Evolutionary conservation across 345 rosid genomes (phyloP).

Genomic region (Sisymbrium altissimum): DNA sequence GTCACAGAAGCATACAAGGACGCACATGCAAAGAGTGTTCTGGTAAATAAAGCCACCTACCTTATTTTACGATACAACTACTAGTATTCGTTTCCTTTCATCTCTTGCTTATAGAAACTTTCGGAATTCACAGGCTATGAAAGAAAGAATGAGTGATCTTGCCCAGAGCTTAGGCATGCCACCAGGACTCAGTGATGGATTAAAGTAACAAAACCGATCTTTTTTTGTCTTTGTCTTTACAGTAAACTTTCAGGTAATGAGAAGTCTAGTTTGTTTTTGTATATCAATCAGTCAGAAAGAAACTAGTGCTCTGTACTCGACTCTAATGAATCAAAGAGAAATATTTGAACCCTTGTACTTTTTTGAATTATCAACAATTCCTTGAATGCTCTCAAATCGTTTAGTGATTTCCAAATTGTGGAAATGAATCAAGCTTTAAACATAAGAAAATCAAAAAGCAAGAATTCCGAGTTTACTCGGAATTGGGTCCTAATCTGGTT

Average conservation of each 20-base stretch:
- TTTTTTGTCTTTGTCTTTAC: neutral
- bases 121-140: conserved; percentile 62
- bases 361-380: conserved; percentile 18
- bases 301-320: conserved; percentile 8
- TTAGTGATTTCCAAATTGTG: conserved; percentile 11
- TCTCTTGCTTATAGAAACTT: neutral
- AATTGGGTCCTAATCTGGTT: conserved; percentile 25
- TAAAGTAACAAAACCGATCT: conserved; percentile 37
- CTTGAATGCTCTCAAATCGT: conserved; percentile 17
- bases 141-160: conserved; percentile 86
- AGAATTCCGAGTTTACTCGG: conserved; percentile 21
- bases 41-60: conserved; percentile 41
- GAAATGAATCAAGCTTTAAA: conserved; percentile 24
- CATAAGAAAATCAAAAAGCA: neutral
- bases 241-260: conserved; percentile 10
- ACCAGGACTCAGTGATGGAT: conserved; percentile 63
- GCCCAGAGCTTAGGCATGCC: conserved; percentile 97
- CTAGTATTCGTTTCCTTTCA: neutral
- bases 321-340: neutral
- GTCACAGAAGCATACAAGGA: conserved; percentile 91
- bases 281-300: conserved; percentile 10
- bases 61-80: neutral
- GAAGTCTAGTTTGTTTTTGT: conserved; percentile 1
- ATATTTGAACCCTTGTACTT: conserved; percentile 12
- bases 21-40: conserved; percentile 86